Base-by-base conservation (phyloP, 2,329 filamentous ascomycete genomes). In the Mycosphaerella sp. region DNA sequence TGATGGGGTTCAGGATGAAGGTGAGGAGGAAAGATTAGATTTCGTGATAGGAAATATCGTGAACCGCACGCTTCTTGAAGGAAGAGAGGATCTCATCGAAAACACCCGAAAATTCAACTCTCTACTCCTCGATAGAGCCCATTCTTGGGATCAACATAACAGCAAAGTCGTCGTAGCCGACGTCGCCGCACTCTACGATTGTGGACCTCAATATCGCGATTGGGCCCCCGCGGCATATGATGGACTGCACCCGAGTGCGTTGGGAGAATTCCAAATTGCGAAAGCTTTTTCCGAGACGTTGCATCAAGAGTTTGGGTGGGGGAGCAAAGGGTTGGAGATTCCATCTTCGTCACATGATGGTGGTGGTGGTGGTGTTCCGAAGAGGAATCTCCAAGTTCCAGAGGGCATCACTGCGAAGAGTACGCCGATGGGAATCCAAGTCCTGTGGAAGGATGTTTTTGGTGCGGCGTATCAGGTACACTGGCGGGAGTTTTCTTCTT, bases 181-280 rank as follows among this genome's bases (percentile, higher is more conserved):
- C 72, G 73, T 45, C 57, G 65, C 26, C 64, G 67, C 40, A 12
- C 34, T 45, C 10, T 56, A 66, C 54, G 60, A 60, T 47, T 58
- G 51, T 46, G 54, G 54, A 2, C 54, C 54, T 10, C 48, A 56
- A n/a, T 56, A 56, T 42, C 32, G 41, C 4, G 54, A 56, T 4
- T 41, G 31, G 34, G 41, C 44, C 4, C 54, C 54, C 14, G 49
- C 54, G 29, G 54, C 54, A 7, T 56, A 56, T 42, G 54, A 56
- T 49, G 54, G 54, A 3, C 17, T 56, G 2, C 54, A 77, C 53
- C 74, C 73, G 0, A 73, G 70, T 45, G 65, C 66, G 2, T 59
- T 69, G 1, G 74, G 73, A 14, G 74, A 77, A 46, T 74, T 64
- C 55, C 66, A 76, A 51, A 72, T 76, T 48, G 73, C 74, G 2